These are phyloP conservation scores for Naematelia encephala DNA, from an alignment of 768 basidiomycete genomes.

Conservation along the genomic window DNA sequence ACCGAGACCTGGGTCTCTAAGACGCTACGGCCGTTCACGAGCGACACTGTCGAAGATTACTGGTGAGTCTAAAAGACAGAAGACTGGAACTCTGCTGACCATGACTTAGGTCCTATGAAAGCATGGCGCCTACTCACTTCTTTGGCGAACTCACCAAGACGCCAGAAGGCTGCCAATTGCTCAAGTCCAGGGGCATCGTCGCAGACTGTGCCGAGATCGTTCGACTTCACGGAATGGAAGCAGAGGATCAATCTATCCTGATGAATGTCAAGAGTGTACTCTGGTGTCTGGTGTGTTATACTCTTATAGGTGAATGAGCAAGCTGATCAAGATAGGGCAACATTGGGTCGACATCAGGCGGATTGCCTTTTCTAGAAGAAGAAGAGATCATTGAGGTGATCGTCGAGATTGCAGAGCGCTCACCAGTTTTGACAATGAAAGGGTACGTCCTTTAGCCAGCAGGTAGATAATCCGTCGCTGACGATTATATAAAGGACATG, in stretches of 20 bases:
- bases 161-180: constrained; percentile 83
- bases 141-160: constrained; percentile 98
- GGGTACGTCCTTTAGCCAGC: constrained; percentile 70
- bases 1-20: constrained; percentile 82
- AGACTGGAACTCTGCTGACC: neutral
- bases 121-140: constrained; percentile 85
- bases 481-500: constrained; percentile 64
- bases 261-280: constrained; percentile 88
- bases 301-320: neutral
- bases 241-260: constrained; percentile 75
- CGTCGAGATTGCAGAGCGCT: constrained; percentile 84
- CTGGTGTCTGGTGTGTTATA: constrained; percentile 85
- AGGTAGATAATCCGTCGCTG: neutral
- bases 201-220: constrained; percentile 86
- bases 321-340: constrained; percentile 64
- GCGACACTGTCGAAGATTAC: constrained; percentile 38
- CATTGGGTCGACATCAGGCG: constrained; percentile 83
- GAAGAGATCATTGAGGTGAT: constrained; percentile 89
- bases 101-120: constrained; percentile 29
- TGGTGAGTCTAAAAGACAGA: constrained; percentile 21
- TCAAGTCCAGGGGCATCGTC: constrained; percentile 88
- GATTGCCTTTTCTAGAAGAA: constrained; percentile 91
- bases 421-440: constrained; percentile 81
- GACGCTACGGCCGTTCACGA: constrained; percentile 39
- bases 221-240: constrained; percentile 77